Percentiles rank a stretch among this genome's conserved stretches.
Conservation (phyloP, 2,329 filamentous ascomycete genomes). For the Taxawa tesnikishii region DNA sequence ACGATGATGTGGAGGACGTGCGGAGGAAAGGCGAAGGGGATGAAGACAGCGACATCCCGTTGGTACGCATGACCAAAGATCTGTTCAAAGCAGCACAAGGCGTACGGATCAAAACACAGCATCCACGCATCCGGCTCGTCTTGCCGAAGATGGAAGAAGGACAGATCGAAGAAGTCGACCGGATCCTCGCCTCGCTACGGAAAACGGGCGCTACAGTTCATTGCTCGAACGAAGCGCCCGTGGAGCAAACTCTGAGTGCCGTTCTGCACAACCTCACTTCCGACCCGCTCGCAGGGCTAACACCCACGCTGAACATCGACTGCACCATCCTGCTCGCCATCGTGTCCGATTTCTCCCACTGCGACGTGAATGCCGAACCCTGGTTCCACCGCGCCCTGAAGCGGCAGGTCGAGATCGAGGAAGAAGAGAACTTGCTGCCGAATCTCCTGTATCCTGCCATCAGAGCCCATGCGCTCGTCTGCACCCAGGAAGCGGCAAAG, state of each 20-base stretch:
- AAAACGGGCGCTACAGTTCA: slow-evolving; percentile 31
- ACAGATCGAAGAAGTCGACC: slow-evolving; percentile 41
- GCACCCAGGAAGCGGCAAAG: slow-evolving; percentile 51
- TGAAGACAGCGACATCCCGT: slow-evolving; percentile 39
- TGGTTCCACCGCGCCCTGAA: slow-evolving; percentile 48
- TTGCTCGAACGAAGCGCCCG: slow-evolving; percentile 16
- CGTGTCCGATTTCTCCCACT: slow-evolving; percentile 61
- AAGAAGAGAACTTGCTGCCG: slow-evolving; percentile 46
- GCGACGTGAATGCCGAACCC: slow-evolving; percentile 32
- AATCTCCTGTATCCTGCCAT: slow-evolving; percentile 52
- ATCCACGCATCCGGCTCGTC: slow-evolving; percentile 48
- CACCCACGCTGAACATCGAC: slow-evolving; percentile 45
- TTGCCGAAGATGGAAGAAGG: slow-evolving; percentile 45
- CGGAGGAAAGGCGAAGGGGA: slow-evolving; percentile 34
- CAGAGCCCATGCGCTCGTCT: slow-evolving; percentile 44
- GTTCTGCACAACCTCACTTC: slow-evolving; percentile 21
- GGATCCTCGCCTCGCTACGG: slow-evolving; percentile 43
- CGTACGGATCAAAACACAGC: slow-evolving; percentile 45
- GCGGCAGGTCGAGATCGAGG: slow-evolving; percentile 54
- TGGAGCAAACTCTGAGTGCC: slow-evolving; percentile 11
- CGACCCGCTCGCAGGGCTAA: slow-evolving; percentile 25
- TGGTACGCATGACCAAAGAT: slow-evolving; percentile 48
- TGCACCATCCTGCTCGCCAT: slow-evolving; percentile 61
- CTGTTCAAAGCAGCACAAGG: slow-evolving; percentile 45
- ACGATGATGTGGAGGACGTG: slow-evolving; percentile 24